phyloP scores from a whole-genome alignment of 2,329 filamentous ascomycete species.

The Calonectria leucothoes region DNA sequence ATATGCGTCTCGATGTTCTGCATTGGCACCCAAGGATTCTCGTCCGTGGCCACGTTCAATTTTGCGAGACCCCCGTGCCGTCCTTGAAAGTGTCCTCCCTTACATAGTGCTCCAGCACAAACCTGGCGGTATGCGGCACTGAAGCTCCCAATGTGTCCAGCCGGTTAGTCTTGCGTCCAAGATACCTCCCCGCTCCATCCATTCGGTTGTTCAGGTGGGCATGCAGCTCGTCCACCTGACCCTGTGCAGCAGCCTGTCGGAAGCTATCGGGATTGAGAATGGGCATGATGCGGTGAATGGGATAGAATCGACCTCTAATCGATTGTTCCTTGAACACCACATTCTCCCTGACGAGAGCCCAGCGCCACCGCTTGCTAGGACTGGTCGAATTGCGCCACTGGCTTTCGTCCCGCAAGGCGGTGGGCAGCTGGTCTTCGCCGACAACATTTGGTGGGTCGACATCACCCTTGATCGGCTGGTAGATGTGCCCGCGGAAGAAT shows the following conservation, averaged over 20 bases:
- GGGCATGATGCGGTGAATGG: slow-evolving; percentile 63
- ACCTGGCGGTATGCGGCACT: slow-evolving; percentile 49
- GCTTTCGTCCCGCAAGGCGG: slow-evolving; percentile 53
- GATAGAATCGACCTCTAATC: slow-evolving; percentile 69
- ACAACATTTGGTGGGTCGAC: slow-evolving; percentile 42
- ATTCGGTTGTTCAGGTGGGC: slow-evolving; percentile 66
- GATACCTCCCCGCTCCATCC: slow-evolving; percentile 53
- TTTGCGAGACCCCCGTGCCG: background rate
- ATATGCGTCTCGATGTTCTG: slow-evolving; percentile 17
- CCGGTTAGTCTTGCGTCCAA: slow-evolving; percentile 55
- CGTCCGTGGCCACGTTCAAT: slow-evolving; percentile 16
- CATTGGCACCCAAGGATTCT: slow-evolving; percentile 1
- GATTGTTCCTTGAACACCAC: slow-evolving; percentile 59
- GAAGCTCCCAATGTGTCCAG: slow-evolving; percentile 57
- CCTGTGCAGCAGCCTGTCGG: slow-evolving; percentile 50
- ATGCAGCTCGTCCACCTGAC: slow-evolving; percentile 57
- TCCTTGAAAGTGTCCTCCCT: slow-evolving; percentile 45
- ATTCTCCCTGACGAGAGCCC: slow-evolving; percentile 57
- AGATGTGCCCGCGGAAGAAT: slow-evolving; percentile 56
- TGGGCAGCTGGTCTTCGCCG: slow-evolving; percentile 53
- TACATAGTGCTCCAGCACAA: slow-evolving; percentile 51
- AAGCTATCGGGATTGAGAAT: slow-evolving; percentile 57
- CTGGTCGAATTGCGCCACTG: slow-evolving; percentile 52
- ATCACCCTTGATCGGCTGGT: slow-evolving; percentile 47
- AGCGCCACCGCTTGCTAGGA: slow-evolving; percentile 50